phyloP scores from a whole-genome alignment of 2,329 filamentous ascomycete genomes.

The Aureobasidium sp. region DNA sequence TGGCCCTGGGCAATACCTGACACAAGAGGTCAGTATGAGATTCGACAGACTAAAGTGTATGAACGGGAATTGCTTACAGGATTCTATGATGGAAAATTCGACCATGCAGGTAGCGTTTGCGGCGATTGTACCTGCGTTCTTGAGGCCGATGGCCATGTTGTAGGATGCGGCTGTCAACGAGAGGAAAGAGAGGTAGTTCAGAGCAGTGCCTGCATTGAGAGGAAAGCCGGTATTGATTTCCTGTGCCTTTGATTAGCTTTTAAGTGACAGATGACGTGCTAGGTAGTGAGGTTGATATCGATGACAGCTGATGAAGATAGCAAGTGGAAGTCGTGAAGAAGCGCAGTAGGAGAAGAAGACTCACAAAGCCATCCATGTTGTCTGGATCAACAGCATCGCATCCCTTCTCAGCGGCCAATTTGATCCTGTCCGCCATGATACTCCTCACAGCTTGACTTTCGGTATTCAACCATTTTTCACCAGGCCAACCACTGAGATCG shows the following conservation, averaged over 20 bases:
- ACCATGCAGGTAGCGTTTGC: slow-evolving; percentile 41
- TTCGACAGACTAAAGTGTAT: too few relatives aligned
- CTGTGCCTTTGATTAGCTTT: background rate
- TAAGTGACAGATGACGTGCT: too few relatives aligned
- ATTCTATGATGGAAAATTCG: slow-evolving; percentile 62
- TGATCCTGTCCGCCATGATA: slow-evolving; percentile 56
- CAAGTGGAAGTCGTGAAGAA: too few relatives aligned
- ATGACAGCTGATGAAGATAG: too few relatives aligned
- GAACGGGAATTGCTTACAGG: slow-evolving; percentile 37
- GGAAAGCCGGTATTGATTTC: slow-evolving; percentile 54
- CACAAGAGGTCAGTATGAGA: background rate
- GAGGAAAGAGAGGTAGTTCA: slow-evolving; percentile 54
- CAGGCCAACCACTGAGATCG: slow-evolving; percentile 54
- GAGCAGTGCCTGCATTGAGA: slow-evolving; percentile 48
- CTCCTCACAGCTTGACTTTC: slow-evolving; percentile 49
- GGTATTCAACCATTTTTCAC: slow-evolving; percentile 59
- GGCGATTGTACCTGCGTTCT: slow-evolving; percentile 59
- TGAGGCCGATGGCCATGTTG: slow-evolving; percentile 57
- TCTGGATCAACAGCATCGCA: slow-evolving; percentile 33
- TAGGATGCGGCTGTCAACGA: slow-evolving; percentile 44
- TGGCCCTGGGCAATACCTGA: slow-evolving; percentile 45
- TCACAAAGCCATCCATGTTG: slow-evolving; percentile 17
- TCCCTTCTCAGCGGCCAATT: slow-evolving; percentile 42
- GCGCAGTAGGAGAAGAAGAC: background rate
- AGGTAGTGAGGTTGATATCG: too few relatives aligned